Conservation (phyloP, 1,139 yeast species). For the Suhomyces wounanorum region DNA sequence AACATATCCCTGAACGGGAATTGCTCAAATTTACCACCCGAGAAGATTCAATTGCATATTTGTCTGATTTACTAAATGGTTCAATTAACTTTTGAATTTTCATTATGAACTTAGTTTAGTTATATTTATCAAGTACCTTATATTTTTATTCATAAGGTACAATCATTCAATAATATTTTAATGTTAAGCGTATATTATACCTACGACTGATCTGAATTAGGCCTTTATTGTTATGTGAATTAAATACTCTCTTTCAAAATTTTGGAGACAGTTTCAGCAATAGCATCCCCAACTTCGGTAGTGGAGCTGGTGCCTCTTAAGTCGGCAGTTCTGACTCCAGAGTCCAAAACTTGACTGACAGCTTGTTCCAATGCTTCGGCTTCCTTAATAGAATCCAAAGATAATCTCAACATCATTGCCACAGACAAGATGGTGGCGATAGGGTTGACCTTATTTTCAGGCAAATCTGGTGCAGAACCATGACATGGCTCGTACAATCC, state of each 20-base stretch:
- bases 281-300: constrained; percentile 89
- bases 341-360: constrained; percentile 76
- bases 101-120: background rate
- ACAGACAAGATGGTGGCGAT: constrained; percentile 91
- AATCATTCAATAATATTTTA: background rate
- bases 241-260: constrained; percentile 37
- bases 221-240: background rate
- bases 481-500: constrained; percentile 98
- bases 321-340: constrained; percentile 89
- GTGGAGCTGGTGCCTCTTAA: constrained; percentile 81
- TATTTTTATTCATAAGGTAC: background rate
- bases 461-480: constrained; percentile 96
- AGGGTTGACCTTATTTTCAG: constrained; percentile 87
- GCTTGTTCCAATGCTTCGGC: constrained; percentile 91
- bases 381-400: constrained; percentile 77
- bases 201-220: background rate
- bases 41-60: constrained; percentile 36
- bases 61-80: constrained; percentile 37
- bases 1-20: constrained; percentile 57
- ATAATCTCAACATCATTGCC: constrained; percentile 94
- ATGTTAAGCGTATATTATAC: too few relatives aligned
- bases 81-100: constrained; percentile 17
- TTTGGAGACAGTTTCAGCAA: constrained; percentile 69
- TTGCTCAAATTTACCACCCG: constrained; percentile 15
- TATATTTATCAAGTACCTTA: background rate